These are phyloP conservation scores for Chytriomyces sp. DNA, from an alignment of 192 early-diverging fungal genomes.

Conservation along the genomic window DNA sequence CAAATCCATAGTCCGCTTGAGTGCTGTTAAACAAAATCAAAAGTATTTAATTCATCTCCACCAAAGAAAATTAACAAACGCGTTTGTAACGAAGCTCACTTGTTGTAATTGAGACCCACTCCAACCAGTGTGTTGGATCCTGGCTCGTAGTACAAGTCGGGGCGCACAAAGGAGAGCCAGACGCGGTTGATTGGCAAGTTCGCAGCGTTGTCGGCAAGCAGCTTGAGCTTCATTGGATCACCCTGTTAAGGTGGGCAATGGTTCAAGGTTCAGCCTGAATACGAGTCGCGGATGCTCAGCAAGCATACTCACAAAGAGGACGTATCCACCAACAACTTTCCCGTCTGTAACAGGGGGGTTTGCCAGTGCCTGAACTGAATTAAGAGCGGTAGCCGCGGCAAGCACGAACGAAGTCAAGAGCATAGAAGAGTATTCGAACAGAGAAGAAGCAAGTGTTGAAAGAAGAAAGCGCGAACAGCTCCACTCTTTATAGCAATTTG, in stretches of 20 bases:
- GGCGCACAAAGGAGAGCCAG: slow-evolving; percentile 22
- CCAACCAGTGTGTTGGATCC: slow-evolving; percentile 11
- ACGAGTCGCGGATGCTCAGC: neutral
- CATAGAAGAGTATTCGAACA: too few relatives aligned
- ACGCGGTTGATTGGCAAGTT: slow-evolving; percentile 28
- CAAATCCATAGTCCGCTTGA: slow-evolving; percentile 23
- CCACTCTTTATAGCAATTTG: too few relatives aligned
- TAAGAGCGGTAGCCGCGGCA: too few relatives aligned
- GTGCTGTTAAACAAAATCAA: neutral
- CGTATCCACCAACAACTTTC: slow-evolving; percentile 17
- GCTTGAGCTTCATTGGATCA: slow-evolving; percentile 16
- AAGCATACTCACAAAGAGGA: slow-evolving; percentile 1
- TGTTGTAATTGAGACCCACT: slow-evolving; percentile 28
- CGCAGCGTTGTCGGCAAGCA: slow-evolving; percentile 17
- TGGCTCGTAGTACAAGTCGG: slow-evolving; percentile 28
- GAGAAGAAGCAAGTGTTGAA: too few relatives aligned
- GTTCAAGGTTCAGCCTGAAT: neutral
- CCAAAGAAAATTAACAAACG: neutral
- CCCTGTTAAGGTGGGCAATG: neutral
- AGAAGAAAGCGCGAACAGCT: too few relatives aligned
- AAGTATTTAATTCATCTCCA: neutral
- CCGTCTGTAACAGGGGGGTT: neutral
- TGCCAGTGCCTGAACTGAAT: too few relatives aligned
- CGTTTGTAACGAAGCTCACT: neutral
- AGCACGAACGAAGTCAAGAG: too few relatives aligned